Conservation (phyloP, 345 rosid genomes). For the Gossypium thurberi region DNA sequence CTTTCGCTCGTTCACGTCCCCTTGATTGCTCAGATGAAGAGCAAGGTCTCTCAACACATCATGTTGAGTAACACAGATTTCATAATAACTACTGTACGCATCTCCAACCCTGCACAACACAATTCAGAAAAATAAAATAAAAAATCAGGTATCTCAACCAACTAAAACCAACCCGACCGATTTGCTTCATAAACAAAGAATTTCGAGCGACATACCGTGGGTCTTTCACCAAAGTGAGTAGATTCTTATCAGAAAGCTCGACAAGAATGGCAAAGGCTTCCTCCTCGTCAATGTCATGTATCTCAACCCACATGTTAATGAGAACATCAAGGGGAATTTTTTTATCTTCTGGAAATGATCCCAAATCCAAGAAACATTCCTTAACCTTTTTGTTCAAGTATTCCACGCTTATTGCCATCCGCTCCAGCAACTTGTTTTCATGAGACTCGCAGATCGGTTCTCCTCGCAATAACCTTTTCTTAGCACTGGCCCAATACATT, state of each 20-base stretch:
- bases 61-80: slow-evolving; percentile 70
- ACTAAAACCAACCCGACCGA: neutral
- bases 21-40: slow-evolving; percentile 44
- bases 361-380: slow-evolving; percentile 89
- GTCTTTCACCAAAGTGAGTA: slow-evolving; percentile 78
- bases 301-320: slow-evolving; percentile 80
- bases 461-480: slow-evolving; percentile 51
- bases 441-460: slow-evolving; percentile 76
- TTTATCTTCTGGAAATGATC: slow-evolving; percentile 93
- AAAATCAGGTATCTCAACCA: slow-evolving; percentile 9
- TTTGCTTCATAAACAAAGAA: neutral
- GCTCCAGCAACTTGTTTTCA: slow-evolving; percentile 53
- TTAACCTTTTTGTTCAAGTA: slow-evolving; percentile 41
- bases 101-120: slow-evolving; percentile 52
- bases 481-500: slow-evolving; percentile 64
- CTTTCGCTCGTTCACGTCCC: slow-evolving; percentile 34
- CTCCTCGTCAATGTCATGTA: slow-evolving; percentile 50
- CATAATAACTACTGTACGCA: slow-evolving; percentile 58
- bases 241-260: slow-evolving; percentile 73
- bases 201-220: slow-evolving; percentile 33
- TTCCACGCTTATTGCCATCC: slow-evolving; percentile 66
- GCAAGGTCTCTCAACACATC: slow-evolving; percentile 91
- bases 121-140: slow-evolving; percentile 17
- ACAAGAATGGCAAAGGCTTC: slow-evolving; percentile 61
- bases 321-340: slow-evolving; percentile 84